Conservation (phyloP, 306 rosid genomes). For the Phaseolus lunatus region DNA sequence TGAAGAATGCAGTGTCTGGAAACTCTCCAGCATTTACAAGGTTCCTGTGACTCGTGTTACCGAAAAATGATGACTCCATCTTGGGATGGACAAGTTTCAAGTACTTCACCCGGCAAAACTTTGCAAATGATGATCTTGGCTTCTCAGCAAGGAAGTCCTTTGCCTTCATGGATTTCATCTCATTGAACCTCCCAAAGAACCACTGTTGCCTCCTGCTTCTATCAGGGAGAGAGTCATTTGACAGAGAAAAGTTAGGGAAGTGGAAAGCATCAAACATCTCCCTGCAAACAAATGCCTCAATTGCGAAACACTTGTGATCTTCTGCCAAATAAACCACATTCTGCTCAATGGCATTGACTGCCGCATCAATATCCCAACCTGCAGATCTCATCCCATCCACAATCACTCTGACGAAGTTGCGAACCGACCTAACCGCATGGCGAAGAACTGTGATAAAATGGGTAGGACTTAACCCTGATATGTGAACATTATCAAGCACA, state of each 20-base stretch:
- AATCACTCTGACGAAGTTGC: slow-evolving; percentile 66
- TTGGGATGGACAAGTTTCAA: slow-evolving; percentile 72
- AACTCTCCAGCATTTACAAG: slow-evolving; percentile 63
- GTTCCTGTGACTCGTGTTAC: slow-evolving; percentile 69
- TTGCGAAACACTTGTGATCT: slow-evolving; percentile 79
- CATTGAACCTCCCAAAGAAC: slow-evolving; percentile 66
- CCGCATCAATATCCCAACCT: slow-evolving; percentile 70
- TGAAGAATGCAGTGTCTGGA: slow-evolving; percentile 66
- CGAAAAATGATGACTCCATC: slow-evolving; percentile 77
- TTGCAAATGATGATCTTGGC: slow-evolving; percentile 73
- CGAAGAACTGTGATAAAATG: slow-evolving; percentile 69
- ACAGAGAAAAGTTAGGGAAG: slow-evolving; percentile 64
- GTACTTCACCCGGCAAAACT: slow-evolving; percentile 76
- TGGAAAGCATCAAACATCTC: slow-evolving; percentile 85
- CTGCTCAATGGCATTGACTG: slow-evolving; percentile 64
- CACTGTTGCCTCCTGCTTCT: slow-evolving; percentile 49
- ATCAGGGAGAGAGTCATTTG: slow-evolving; percentile 52
- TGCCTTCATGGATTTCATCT: slow-evolving; percentile 66
- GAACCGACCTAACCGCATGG: slow-evolving; percentile 61
- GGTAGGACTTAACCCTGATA: slow-evolving; percentile 63
- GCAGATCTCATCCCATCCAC: slow-evolving; percentile 73
- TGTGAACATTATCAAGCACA: slow-evolving; percentile 62
- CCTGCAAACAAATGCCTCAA: slow-evolving; percentile 79
- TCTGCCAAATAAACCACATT: slow-evolving; percentile 59
- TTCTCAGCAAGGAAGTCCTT: slow-evolving; percentile 59